phyloP scores from a whole-genome alignment of 495 filamentous ascomycete species.

The Bacidia gigantensis region DNA sequence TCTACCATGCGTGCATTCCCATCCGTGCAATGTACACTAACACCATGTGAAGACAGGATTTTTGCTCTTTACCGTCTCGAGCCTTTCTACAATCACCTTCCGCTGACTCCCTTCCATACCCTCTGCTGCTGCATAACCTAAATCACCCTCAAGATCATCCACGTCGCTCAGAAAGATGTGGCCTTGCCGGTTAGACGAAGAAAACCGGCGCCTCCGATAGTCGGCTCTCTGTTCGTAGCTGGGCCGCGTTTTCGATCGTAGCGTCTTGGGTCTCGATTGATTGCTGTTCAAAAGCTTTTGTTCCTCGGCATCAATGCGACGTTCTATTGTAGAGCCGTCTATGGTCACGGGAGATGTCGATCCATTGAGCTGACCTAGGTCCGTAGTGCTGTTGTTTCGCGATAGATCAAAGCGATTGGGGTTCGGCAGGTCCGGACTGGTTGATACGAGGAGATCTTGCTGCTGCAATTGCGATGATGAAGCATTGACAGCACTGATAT shows the following conservation, averaged over 20 bases:
- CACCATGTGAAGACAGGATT: slow-evolving; percentile 98
- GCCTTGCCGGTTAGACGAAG: slow-evolving; percentile 27
- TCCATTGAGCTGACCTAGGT: slow-evolving; percentile 26
- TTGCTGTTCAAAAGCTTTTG: slow-evolving; percentile 23
- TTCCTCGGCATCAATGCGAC: slow-evolving; percentile 23
- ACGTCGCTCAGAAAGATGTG: slow-evolving; percentile 36
- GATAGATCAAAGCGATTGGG: slow-evolving; percentile 76
- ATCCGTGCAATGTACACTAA: slow-evolving; percentile 29
- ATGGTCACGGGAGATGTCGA: slow-evolving; percentile 28
- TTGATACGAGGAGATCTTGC: slow-evolving; percentile 60
- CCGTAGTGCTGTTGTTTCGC: slow-evolving; percentile 36
- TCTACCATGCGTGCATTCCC: neutral
- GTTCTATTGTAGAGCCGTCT: slow-evolving; percentile 15
- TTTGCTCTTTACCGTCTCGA: slow-evolving; percentile 88
- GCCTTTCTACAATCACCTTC: slow-evolving; percentile 89
- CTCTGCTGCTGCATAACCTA: slow-evolving; percentile 85
- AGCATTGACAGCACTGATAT: slow-evolving; percentile 64
- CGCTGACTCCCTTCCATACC: slow-evolving; percentile 82
- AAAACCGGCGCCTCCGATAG: slow-evolving; percentile 29
- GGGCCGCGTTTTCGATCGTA: slow-evolving; percentile 21
- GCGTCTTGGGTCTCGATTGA: slow-evolving; percentile 8
- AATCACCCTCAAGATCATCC: slow-evolving; percentile 77
- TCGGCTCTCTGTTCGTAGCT: slow-evolving; percentile 18
- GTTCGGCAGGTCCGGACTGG: slow-evolving; percentile 57
- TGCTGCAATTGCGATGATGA: slow-evolving; percentile 38